Evolutionary conservation across 1,139 yeast species (phyloP).

Genomic region (Debaryomycetaceae sp.): DNA sequence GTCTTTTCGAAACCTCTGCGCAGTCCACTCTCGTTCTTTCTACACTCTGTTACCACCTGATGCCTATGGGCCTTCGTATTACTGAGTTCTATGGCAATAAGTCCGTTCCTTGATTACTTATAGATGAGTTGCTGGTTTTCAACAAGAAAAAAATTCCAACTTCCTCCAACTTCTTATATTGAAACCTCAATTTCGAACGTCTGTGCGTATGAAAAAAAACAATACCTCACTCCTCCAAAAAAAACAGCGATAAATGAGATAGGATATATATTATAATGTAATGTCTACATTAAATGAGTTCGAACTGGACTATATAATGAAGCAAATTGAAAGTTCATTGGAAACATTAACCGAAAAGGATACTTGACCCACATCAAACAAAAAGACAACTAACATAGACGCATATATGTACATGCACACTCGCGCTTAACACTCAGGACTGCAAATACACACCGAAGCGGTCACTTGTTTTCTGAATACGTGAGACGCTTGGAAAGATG

Average conservation of each 20-base stretch:
- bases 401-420: background rate
- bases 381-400: background rate
- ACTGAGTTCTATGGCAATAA: too few species aligned
- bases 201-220: background rate
- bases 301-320: background rate
- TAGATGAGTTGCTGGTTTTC: too few species aligned
- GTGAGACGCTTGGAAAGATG: background rate
- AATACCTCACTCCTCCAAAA: background rate
- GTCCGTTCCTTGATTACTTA: too few species aligned
- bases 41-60: too few species aligned
- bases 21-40: too few species aligned
- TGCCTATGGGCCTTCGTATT: too few species aligned
- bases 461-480: background rate
- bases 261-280: background rate
- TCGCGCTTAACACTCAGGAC: background rate
- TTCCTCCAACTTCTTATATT: background rate
- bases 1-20: too few species aligned
- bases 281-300: background rate
- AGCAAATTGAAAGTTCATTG: background rate
- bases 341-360: background rate
- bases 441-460: background rate
- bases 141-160: background rate
- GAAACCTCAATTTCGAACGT: background rate
- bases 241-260: background rate
- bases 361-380: background rate